A percentile compares a stretch with the other conserved stretches of the same genome.
Conservation (phyloP, 306 rosid genomes). For the Fagus sylvatica region DNA sequence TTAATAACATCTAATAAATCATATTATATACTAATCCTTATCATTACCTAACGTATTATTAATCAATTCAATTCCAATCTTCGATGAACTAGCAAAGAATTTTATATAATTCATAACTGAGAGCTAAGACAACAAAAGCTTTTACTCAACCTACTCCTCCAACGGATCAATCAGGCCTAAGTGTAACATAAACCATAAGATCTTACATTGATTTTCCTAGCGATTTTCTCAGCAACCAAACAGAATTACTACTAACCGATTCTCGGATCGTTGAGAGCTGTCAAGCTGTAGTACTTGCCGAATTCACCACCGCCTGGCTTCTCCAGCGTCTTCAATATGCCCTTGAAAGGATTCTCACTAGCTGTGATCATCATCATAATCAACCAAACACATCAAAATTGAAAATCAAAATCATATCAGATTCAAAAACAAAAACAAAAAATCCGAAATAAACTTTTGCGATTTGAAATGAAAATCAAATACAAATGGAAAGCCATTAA, state of each 20-base stretch:
- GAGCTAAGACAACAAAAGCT: background rate
- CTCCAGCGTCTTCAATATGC: slow-evolving; percentile 65
- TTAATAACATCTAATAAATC: background rate
- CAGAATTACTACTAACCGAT: slow-evolving; percentile 55
- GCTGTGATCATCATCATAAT: slow-evolving; percentile 34
- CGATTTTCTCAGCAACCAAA: slow-evolving; percentile 21
- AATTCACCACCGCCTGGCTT: slow-evolving; percentile 84
- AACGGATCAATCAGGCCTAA: background rate
- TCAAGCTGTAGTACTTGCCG: slow-evolving; percentile 89
- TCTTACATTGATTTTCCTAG: background rate
- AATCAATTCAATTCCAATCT: background rate
- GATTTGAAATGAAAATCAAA: too few relatives aligned
- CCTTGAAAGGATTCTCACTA: slow-evolving; percentile 58
- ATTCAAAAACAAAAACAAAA: background rate
- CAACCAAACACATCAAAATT: slow-evolving; percentile 7
- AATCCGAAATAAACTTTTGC: background rate
- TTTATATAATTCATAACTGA: background rate
- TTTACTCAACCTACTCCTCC: background rate
- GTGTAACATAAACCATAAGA: background rate
- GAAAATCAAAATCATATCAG: background rate
- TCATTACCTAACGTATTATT: background rate
- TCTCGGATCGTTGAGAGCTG: slow-evolving; percentile 87
- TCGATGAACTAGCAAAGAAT: background rate
- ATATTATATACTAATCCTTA: too few relatives aligned
- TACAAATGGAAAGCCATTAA: too few relatives aligned